Evolutionary conservation across 1,284 basidiomycete genomes (phyloP).

Genomic region (Xanthoconium separans): DNA sequence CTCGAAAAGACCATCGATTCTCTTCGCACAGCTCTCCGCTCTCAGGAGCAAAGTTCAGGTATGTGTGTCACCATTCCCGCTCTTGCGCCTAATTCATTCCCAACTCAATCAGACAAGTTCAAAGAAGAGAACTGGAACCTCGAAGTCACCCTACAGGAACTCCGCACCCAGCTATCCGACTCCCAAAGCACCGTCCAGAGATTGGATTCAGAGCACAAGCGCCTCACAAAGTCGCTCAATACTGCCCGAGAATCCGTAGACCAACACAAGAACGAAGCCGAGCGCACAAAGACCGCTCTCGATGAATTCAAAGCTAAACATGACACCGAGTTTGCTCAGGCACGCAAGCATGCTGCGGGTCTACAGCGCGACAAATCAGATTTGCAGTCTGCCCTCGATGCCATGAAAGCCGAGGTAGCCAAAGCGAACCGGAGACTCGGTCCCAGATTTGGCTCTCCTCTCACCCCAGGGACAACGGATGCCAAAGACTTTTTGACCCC

Average conservation of each 20-base stretch:
- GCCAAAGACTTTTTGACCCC: conserved; percentile 56
- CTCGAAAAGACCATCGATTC: conserved; percentile 74
- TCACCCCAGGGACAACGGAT: conserved; percentile 57
- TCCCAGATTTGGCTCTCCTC: conserved; percentile 65
- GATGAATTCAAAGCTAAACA: conserved; percentile 87
- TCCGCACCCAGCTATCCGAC: conserved; percentile 70
- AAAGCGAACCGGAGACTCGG: conserved; percentile 56
- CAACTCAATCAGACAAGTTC: conserved; percentile 61
- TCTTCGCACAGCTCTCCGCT: conserved; percentile 65
- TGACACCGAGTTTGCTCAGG: conserved; percentile 89
- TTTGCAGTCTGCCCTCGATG: conserved; percentile 77
- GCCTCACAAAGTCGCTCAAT: conserved; percentile 74
- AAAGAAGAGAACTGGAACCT: conserved; percentile 99
- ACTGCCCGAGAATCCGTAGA: conserved; percentile 78
- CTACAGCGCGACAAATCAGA: conserved; percentile 92
- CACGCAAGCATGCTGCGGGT: conserved; percentile 84
- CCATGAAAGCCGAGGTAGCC: conserved; percentile 67
- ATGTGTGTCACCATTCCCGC: conserved; percentile 23
- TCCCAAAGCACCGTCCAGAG: conserved; percentile 67
- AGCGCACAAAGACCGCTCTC: conserved; percentile 64
- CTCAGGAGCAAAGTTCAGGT: conserved; percentile 81
- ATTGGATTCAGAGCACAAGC: conserved; percentile 81
- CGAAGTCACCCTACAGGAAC: conserved; percentile 89
- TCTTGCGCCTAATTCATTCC: background rate
- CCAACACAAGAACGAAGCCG: conserved; percentile 83